Percentiles rank a stretch among this genome's conserved stretches.
These are phyloP conservation scores for Trichaptum fuscoviolaceum DNA, from an alignment of 768 basidiomycete genomes.

Conservation along the genomic window DNA sequence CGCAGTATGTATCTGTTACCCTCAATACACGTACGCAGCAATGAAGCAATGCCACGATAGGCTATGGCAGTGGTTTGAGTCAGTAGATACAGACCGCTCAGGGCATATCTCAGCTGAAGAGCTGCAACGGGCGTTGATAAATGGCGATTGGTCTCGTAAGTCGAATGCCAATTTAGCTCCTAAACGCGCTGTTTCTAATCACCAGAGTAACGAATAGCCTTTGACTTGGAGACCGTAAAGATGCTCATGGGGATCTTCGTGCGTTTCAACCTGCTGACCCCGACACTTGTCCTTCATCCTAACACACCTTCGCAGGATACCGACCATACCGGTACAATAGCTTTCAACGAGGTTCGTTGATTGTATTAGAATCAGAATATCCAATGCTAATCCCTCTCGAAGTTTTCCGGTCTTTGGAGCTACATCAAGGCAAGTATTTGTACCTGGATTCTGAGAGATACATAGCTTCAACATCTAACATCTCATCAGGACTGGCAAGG, in stretches of 20 bases:
- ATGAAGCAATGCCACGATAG: constrained; percentile 29
- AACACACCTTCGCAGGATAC: constrained; percentile 40
- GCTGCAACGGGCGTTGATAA: constrained; percentile 48
- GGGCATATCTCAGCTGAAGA: constrained; percentile 60
- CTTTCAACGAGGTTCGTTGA: constrained; percentile 61
- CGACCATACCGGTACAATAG: constrained; percentile 73
- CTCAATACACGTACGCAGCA: not conserved
- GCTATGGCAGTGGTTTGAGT: constrained; percentile 66
- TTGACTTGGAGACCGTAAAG: constrained; percentile 84
- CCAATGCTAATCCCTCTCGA: constrained; percentile 11
- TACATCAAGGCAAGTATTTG: constrained; percentile 55
- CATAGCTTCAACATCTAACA: not conserved
- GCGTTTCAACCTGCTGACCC: constrained; percentile 19
- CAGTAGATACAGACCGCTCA: constrained; percentile 67
- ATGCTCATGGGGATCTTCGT: constrained; percentile 81
- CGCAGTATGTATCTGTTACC: constrained; percentile 47
- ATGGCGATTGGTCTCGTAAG: constrained; percentile 77
- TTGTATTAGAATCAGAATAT: constrained; percentile 6
- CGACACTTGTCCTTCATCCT: constrained; percentile 3
- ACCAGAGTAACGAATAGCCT: constrained; percentile 38
- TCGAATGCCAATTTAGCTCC: constrained; percentile 10
- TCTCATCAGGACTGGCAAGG: constrained; percentile 68
- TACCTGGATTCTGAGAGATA: not conserved
- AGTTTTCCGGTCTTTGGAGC: constrained; percentile 76
- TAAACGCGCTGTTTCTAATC: not conserved